These are phyloP conservation scores for Cynanchum wilfordii DNA, from an alignment of 257 asterid genomes.

Conservation along the genomic window DNA sequence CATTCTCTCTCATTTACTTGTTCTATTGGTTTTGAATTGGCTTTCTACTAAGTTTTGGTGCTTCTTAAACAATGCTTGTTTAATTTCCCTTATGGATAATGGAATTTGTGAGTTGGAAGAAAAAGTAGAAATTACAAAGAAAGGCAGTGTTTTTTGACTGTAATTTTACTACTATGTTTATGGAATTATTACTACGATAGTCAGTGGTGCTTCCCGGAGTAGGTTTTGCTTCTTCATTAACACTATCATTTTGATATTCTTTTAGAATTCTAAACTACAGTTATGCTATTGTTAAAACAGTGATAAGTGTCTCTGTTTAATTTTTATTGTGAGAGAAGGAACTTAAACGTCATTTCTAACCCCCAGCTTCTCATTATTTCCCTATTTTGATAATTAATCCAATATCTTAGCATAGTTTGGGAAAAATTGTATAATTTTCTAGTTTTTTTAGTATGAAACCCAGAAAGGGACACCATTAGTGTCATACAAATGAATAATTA, in stretches of 20 bases:
- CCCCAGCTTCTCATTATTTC: background rate
- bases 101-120: background rate
- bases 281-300: background rate
- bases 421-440: background rate
- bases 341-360: background rate
- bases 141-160: background rate
- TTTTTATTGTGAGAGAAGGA: background rate
- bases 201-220: background rate
- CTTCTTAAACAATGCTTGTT: background rate
- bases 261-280: background rate
- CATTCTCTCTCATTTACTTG: background rate
- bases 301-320: background rate
- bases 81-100: background rate
- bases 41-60: background rate
- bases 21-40: constrained; percentile 1
- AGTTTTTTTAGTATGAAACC: background rate
- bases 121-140: background rate
- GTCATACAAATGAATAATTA: background rate
- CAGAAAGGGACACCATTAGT: background rate
- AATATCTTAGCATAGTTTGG: background rate
- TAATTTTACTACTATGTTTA: background rate
- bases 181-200: background rate
- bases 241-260: background rate
- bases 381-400: background rate
- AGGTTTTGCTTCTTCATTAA: background rate